Base-by-base conservation (phyloP, 1,284 basidiomycete genomes). In the Cryptococcus sp. region DNA sequence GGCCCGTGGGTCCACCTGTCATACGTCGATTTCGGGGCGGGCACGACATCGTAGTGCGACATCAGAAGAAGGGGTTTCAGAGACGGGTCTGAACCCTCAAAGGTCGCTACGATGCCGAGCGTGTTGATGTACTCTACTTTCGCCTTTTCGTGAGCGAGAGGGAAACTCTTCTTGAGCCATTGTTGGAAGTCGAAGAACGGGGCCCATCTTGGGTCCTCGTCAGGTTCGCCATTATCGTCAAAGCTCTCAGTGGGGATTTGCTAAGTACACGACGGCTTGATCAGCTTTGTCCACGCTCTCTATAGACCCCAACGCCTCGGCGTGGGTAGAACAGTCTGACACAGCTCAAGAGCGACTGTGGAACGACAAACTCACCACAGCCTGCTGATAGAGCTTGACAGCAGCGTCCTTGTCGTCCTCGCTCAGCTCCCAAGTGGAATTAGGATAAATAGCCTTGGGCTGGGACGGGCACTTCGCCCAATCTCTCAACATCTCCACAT, bases 21-120 rank as follows among this genome's bases (percentile, higher is more conserved):
- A 38, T 61, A 68, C 0, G 78, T 78, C 25, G 66, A 70, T 10
- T 62, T 57, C 0, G 76, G 74, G 0, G 72, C 78, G 15, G 78
- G 79, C 4, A 75, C 76, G 23, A 77, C 79, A 54, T 80, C 80
- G 64, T 80, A 78, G 61, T 81, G 68, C 55, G 76, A 67, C 74
- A 77, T 75, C 69, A 80, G 60, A 1, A 82, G 61, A 8, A 81
- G 66, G 0, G 82, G 82, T 59, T 82, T 81, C 49, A 83, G 74
- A n/a, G 64, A 60, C 6, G 68, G 59, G 53, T 83, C 78, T 4
- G 74, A 71, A 3, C 82, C 82, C 41, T 78, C 53, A 61, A 81
- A 78, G 0, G 81, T 82, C 53, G 79, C 80, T 6, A 82, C 54
- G 27, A 82, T 77, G 31, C 80, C 82, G 31, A 81, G 74, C 1